These are phyloP conservation scores for Diaporthe citrichinensis DNA, from an alignment of 2,329 filamentous ascomycete genomes.

Conservation along the genomic window DNA sequence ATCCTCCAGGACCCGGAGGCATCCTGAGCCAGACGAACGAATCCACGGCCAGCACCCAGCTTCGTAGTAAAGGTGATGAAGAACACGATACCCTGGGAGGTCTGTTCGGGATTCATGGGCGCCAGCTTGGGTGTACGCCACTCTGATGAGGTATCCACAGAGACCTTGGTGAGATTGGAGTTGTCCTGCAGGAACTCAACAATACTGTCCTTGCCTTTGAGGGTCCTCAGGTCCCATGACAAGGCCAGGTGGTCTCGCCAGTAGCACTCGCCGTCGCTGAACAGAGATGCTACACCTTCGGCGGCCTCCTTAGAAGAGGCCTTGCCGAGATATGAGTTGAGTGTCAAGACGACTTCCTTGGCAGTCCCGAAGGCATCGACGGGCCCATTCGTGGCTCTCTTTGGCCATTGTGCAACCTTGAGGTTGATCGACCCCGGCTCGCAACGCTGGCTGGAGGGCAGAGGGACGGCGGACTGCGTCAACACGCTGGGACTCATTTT, in stretches of 20 bases:
- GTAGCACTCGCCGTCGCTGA: constrained; percentile 60
- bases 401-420: constrained; percentile 59
- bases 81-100: constrained; percentile 67
- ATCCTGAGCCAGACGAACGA: constrained; percentile 65
- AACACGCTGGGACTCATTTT: constrained; percentile 37
- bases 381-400: constrained; percentile 47
- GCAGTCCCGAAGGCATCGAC: constrained; percentile 56
- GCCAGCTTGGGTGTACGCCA: constrained; percentile 59
- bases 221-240: constrained; percentile 68
- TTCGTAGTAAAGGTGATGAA: constrained; percentile 69
- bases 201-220: constrained; percentile 60
- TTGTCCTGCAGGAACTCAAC: constrained; percentile 55
- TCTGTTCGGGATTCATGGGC: constrained; percentile 64
- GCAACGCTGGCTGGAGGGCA: constrained; percentile 39
- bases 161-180: constrained; percentile 59
- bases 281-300: constrained; percentile 49
- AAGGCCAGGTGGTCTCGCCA: constrained; percentile 73
- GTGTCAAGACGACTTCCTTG: constrained; percentile 51
- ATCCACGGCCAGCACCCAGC: constrained; percentile 68
- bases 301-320: constrained; percentile 47
- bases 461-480: not conserved
- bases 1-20: constrained; percentile 67
- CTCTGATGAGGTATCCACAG: constrained; percentile 60
- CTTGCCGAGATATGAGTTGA: constrained; percentile 59
- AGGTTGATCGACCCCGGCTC: constrained; percentile 70